These are phyloP conservation scores for Diacronema lutheri DNA, from an alignment of 78 protist genomes.

Conservation along the genomic window DNA sequence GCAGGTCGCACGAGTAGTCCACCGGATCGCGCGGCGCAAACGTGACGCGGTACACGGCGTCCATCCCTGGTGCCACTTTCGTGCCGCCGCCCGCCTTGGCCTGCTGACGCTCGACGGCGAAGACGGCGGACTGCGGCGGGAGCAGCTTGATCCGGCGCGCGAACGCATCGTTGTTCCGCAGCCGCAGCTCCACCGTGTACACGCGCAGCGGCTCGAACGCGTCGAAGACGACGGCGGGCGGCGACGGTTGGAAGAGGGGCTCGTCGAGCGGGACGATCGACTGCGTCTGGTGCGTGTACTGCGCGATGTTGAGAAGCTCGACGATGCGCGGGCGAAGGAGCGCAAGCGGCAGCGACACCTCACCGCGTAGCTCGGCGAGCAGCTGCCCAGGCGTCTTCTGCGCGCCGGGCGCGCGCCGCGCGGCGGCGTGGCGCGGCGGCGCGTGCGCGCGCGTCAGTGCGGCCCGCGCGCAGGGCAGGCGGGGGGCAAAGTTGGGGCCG, in stretches of 20 bases:
- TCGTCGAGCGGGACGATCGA: constrained; percentile 40
- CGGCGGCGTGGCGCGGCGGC: too few relatives aligned
- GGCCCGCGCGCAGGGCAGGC: too few relatives aligned
- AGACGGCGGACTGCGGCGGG: constrained; percentile 30
- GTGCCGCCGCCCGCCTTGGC: neutral
- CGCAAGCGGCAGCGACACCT: neutral
- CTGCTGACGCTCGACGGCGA: neutral
- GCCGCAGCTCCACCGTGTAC: constrained; percentile 8
- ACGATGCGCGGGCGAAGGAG: neutral
- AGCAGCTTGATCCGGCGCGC: constrained; percentile 45
- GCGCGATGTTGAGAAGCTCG: constrained; percentile 27
- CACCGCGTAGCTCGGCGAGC: neutral
- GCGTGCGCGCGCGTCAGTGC: too few relatives aligned
- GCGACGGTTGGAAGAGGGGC: constrained; percentile 63
- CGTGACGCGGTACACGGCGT: constrained; percentile 10
- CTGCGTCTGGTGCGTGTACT: constrained; percentile 11
- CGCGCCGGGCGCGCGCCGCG: too few relatives aligned
- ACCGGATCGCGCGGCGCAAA: constrained; percentile 38
- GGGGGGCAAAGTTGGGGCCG: too few relatives aligned
- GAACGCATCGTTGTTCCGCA: constrained; percentile 53
- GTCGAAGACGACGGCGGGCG: constrained; percentile 42
- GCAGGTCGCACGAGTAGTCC: constrained; percentile 57
- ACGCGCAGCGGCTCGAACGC: constrained; percentile 19
- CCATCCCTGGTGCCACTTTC: constrained; percentile 62
- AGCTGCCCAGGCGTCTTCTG: neutral